Evolutionary conservation across 108 stramenopile genomes (phyloP), one percentile per base, ranked within the genome.

Genomic region (Bacterosira constricta): DNA sequence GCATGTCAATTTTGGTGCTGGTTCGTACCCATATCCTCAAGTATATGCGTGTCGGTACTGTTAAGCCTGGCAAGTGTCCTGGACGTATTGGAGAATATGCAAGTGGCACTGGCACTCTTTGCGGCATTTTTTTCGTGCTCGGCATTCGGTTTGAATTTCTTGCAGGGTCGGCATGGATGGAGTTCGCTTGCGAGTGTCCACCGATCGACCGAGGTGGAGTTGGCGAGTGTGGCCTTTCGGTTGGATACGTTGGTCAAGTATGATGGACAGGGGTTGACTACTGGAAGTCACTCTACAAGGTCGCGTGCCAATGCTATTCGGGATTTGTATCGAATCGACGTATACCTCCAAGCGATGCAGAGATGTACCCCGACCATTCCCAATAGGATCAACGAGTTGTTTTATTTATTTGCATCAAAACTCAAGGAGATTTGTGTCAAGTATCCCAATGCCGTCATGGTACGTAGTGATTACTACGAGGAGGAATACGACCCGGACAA

Each of bases 1-100:
- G 62, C 77, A n/a, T 46, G 63, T 5, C 77, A 78, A 25, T 58
- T 70, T 58, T 78, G 68, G 77, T 50, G 70, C 29, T 78, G 63
- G 36, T 78, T 70, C 63, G 38, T 59, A 18, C 77, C 77, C 35
- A 78, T 70, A 15, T 70, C 77, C 6, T 65, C 41, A 4, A 45
- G 63, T 45, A 70, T 78, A 29, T 64, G 42, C 21, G n/a, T 65
- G 30, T 42, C 53, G 23, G 61, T 46, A 10, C 20, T 78, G 6
- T 42, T 78, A 35, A 69, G 69, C 42, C 11, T 70, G n/a, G 63
- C 63, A 2, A 78, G 69, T 56, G 77, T 47, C 31, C 13, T 70
- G 9, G 56, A 59, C 21, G 56, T 66, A 4, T 21, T 7, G 21
- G 63, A 31, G 17, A 50, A n/a, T n/a, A n/a, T n/a, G 1, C 59